These are phyloP conservation scores for Pythium graminicola DNA, from an alignment of 352 stramenopile genomes.

Conservation along the genomic window DNA sequence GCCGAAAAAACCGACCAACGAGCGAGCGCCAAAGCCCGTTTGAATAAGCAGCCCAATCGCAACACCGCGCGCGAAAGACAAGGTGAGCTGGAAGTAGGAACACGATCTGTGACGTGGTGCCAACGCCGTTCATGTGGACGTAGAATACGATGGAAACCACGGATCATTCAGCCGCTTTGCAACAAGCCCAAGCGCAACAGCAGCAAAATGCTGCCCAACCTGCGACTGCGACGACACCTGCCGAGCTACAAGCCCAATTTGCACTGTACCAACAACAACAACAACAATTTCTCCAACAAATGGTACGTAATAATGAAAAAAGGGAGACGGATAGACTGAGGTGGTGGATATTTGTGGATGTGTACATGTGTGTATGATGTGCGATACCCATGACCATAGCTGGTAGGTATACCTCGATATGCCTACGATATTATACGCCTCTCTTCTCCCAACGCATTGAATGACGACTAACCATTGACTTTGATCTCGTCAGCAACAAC, in stretches of 20 bases:
- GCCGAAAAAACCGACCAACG: constrained; percentile 37
- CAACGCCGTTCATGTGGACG: not conserved
- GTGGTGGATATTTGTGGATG: not conserved
- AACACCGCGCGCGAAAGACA: constrained; percentile 5
- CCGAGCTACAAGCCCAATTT: constrained; percentile 40
- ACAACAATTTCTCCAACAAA: constrained; percentile 74
- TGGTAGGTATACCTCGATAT: constrained; percentile 12
- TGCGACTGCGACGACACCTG: constrained; percentile 14
- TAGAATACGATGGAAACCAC: constrained; percentile 17
- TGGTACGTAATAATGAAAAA: constrained; percentile 30
- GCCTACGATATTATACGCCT: not conserved
- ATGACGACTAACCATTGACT: not conserved
- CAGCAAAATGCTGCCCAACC: constrained; percentile 16
- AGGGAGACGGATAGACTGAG: not conserved
- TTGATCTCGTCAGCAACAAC: constrained; percentile 32
- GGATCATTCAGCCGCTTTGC: constrained; percentile 22
- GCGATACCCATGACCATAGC: constrained; percentile 18
- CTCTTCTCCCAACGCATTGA: not conserved
- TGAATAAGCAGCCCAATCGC: constrained; percentile 27
- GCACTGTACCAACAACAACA: constrained; percentile 75
- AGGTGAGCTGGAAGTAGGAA: not conserved
- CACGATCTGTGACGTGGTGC: constrained; percentile 13
- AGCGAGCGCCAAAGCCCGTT: constrained; percentile 23
- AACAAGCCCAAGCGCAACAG: constrained; percentile 18
- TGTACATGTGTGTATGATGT: constrained; percentile 12